These are phyloP conservation scores for Cantharellus cinnabarinus DNA, from an alignment of 768 basidiomycete genomes.

Conservation along the genomic window DNA sequence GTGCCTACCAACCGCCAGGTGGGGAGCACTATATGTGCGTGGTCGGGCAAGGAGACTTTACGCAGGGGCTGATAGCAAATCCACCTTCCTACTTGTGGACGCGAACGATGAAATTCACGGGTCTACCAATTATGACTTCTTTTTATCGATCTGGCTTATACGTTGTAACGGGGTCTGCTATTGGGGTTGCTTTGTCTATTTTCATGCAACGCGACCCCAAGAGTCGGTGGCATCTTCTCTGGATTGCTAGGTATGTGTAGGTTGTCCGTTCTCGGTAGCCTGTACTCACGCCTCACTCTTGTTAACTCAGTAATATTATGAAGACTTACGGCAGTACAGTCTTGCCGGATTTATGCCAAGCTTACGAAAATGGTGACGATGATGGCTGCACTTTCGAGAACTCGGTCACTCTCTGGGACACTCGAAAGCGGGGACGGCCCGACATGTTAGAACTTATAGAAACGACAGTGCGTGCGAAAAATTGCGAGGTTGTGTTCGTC, in stretches of 20 bases:
- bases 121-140: neutral
- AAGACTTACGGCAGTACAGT: neutral
- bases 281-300: neutral
- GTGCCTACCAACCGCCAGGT: neutral
- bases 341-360: neutral
- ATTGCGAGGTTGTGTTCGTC: neutral
- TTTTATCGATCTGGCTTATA: neutral
- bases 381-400: neutral
- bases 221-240: neutral
- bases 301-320: neutral
- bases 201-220: neutral
- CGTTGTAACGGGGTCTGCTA: neutral
- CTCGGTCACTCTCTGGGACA: neutral
- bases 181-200: neutral
- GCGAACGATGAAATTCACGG: neutral
- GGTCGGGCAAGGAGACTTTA: constrained; percentile 29
- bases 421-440: neutral
- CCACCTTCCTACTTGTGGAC: constrained; percentile 33
- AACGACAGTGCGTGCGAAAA: neutral
- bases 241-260: neutral
- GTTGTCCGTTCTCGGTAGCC: neutral
- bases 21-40: neutral
- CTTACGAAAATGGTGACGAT: neutral
- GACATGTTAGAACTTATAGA: neutral
- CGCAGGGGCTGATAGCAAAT: constrained; percentile 27